Evolutionary conservation across 169 alveolate genomes (phyloP).

Genomic region (Plasmodium gallinaceum): DNA sequence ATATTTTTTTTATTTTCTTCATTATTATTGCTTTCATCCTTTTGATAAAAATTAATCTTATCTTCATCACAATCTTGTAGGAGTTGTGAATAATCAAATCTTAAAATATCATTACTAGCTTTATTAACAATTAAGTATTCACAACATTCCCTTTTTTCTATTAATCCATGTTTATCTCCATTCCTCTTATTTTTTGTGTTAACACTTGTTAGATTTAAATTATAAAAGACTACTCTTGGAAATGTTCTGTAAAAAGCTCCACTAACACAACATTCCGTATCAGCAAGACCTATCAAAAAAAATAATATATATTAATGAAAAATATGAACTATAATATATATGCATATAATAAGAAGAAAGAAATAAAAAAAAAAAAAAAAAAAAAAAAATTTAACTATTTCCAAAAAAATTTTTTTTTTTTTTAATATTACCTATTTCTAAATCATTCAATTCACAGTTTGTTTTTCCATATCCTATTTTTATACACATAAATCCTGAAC

Average conservation of each 20-base stretch:
- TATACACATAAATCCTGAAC: constrained; percentile 89
- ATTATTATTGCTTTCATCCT: neutral
- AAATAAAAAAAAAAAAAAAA: neutral
- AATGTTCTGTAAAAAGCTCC: constrained; percentile 88
- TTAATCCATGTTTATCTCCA: constrained; percentile 24
- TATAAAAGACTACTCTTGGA: constrained; percentile 88
- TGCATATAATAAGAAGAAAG: neutral
- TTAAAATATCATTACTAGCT: constrained; percentile 67
- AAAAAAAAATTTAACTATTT: neutral
- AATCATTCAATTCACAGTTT: constrained; percentile 73
- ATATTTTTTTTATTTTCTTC: constrained; percentile 4
- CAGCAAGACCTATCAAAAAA: constrained; percentile 85
- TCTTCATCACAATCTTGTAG: neutral
- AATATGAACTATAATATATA: neutral
- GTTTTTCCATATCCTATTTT: constrained; percentile 86
- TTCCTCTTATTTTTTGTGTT: constrained; percentile 12
- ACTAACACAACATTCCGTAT: constrained; percentile 90
- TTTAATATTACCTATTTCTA: constrained; percentile 76
- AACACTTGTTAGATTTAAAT: constrained; percentile 52
- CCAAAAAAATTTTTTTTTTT: neutral
- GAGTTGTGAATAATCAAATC: constrained; percentile 42
- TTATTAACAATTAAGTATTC: constrained; percentile 40
- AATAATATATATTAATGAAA: neutral
- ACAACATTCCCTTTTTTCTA: constrained; percentile 65
- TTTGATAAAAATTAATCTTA: neutral